Conservation (phyloP, 495 filamentous ascomycete species). For the Parathielavia appendiculata region DNA sequence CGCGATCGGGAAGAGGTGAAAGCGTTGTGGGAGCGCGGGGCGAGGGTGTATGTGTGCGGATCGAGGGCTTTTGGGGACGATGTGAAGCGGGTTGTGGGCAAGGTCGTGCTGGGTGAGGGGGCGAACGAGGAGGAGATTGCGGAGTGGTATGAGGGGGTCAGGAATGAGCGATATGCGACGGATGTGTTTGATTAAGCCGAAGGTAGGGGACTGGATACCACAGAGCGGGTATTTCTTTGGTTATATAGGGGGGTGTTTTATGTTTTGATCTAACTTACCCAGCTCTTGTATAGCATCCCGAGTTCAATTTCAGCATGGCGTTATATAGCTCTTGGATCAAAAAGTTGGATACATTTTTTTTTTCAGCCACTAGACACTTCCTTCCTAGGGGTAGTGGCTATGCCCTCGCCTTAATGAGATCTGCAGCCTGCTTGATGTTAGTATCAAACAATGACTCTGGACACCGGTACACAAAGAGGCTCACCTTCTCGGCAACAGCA, state of each 20-base stretch:
- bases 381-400: background rate
- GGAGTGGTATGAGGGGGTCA: slow-evolving; percentile 53
- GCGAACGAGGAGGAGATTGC: slow-evolving; percentile 31
- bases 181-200: slow-evolving; percentile 57
- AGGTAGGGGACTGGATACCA: background rate
- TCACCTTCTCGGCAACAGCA: slow-evolving; percentile 42
- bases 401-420: slow-evolving; percentile 33
- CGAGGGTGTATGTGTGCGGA: slow-evolving; percentile 65
- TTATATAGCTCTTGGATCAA: too few relatives aligned
- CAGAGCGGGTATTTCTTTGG: background rate
- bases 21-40: slow-evolving; percentile 53
- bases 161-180: slow-evolving; percentile 59
- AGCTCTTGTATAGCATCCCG: background rate
- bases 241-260: background rate
- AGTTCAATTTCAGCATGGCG: too few relatives aligned
- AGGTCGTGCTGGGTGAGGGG: slow-evolving; percentile 42
- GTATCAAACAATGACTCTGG: background rate
- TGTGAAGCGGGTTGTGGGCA: slow-evolving; percentile 43
- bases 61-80: slow-evolving; percentile 55
- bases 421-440: slow-evolving; percentile 28
- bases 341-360: too few relatives aligned
- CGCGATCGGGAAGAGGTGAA: slow-evolving; percentile 48
- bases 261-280: background rate
- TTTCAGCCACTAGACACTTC: too few relatives aligned
- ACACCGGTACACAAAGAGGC: background rate